Conservation (phyloP, 306 rosid genomes). For the Gastrolobium bilobum region DNA sequence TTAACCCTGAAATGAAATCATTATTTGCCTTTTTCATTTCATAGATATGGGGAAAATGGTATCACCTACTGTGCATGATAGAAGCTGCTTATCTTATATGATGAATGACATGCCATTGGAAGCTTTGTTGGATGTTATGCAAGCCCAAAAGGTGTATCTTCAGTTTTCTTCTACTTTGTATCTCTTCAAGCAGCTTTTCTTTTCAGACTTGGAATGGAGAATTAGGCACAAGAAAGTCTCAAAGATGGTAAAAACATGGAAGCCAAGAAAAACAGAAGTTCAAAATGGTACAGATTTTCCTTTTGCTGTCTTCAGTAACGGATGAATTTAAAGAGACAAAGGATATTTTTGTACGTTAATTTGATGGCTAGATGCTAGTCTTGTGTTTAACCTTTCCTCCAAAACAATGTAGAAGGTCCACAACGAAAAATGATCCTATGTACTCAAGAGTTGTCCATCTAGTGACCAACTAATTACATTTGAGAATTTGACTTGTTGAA, state of each 20-base stretch:
- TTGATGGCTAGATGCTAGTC: no score
- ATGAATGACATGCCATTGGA: slow-evolving; percentile 74
- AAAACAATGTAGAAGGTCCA: no score
- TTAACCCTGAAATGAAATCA: background rate
- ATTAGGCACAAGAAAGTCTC: slow-evolving; percentile 78
- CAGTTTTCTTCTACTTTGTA: slow-evolving; percentile 79
- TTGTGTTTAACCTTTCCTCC: no score
- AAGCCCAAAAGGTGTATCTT: slow-evolving; percentile 79
- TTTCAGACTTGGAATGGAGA: slow-evolving; percentile 73
- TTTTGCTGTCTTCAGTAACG: background rate
- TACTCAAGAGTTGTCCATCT: no score
- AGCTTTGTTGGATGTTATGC: slow-evolving; percentile 83
- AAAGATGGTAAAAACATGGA: slow-evolving; percentile 76
- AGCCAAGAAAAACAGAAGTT: slow-evolving; percentile 65
- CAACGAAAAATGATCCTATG: no score
- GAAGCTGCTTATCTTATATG: no score
- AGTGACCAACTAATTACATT: no score
- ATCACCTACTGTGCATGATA: no score
- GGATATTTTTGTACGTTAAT: no score
- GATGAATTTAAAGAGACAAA: no score
- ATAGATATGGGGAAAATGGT: slow-evolving; percentile 75
- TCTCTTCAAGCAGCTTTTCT: slow-evolving; percentile 85
- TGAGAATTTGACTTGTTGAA: no score
- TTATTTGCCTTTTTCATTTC: slow-evolving; percentile 52
- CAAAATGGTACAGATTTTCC: slow-evolving; percentile 50